Evolutionary conservation across 2,329 filamentous ascomycete species (phyloP).

Genomic region (Epichloe uncinata): DNA sequence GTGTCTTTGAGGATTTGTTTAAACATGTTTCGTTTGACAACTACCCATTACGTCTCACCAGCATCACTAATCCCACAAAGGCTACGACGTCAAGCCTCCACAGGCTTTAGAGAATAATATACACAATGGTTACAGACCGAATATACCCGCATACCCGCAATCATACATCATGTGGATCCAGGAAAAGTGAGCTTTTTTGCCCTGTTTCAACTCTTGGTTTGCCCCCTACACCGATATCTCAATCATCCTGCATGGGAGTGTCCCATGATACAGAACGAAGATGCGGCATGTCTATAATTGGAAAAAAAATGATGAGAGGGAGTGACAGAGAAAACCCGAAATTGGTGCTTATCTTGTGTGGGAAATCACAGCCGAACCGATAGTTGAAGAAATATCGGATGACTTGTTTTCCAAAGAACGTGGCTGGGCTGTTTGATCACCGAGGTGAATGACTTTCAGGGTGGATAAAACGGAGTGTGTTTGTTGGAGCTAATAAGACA

Average conservation of each 20-base stretch:
- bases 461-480: background rate
- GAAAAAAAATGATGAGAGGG: background rate
- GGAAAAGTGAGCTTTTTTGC: background rate
- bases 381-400: background rate
- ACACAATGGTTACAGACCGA: background rate
- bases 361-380: background rate
- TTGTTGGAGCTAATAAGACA: background rate
- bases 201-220: background rate
- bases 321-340: background rate
- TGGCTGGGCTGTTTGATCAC: background rate
- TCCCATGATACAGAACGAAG: background rate
- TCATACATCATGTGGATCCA: conserved; percentile 2
- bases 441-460: background rate
- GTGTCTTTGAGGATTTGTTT: background rate
- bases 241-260: background rate
- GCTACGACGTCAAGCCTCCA: background rate
- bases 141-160: background rate
- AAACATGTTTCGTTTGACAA: background rate
- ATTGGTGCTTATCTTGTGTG: background rate
- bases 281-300: background rate
- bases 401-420: background rate
- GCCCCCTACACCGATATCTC: background rate
- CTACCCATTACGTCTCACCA: conserved; percentile 1
- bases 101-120: background rate
- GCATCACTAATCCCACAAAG: background rate